These are phyloP conservation scores for Symbiodinium pilosum DNA, from an alignment of 73 alveolate species.

Conservation along the genomic window DNA sequence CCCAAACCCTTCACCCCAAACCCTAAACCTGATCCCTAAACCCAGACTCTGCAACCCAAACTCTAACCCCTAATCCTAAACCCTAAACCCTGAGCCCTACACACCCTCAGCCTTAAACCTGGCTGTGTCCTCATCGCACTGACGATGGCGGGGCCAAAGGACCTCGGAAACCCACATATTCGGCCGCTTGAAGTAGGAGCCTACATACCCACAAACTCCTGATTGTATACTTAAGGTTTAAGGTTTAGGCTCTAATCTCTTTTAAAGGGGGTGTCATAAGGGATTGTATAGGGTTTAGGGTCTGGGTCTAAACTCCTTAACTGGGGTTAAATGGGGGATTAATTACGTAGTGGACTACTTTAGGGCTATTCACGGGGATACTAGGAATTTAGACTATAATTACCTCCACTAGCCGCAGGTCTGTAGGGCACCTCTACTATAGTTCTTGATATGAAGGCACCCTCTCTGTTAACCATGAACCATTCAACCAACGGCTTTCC, in stretches of 20 bases:
- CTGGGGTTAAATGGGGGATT: background rate
- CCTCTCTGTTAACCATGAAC: too few species aligned
- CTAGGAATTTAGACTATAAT: too few species aligned
- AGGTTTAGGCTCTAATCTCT: background rate
- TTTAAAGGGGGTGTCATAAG: too few species aligned
- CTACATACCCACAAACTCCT: background rate
- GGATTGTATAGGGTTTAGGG: background rate
- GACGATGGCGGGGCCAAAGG: constrained; percentile 76
- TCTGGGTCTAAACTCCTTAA: too few species aligned
- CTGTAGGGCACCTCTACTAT: too few species aligned
- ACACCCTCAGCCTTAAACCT: background rate
- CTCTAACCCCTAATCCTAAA: background rate
- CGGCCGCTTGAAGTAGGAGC: background rate
- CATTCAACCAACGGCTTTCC: too few species aligned
- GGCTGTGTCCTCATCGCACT: constrained; percentile 30
- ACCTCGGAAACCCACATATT: background rate
- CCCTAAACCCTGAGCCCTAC: background rate
- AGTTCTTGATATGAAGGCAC: too few species aligned
- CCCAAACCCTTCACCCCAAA: background rate
- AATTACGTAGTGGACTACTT: too few species aligned
- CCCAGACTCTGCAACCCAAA: background rate
- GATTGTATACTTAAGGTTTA: background rate
- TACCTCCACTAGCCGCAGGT: too few species aligned
- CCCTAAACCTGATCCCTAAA: background rate
- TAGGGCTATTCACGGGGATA: too few species aligned